Percentiles rank a stretch among this genome's conserved stretches.
Conservation (phyloP, 192 early-diverging fungal species). For the Coemansia sp. region DNA sequence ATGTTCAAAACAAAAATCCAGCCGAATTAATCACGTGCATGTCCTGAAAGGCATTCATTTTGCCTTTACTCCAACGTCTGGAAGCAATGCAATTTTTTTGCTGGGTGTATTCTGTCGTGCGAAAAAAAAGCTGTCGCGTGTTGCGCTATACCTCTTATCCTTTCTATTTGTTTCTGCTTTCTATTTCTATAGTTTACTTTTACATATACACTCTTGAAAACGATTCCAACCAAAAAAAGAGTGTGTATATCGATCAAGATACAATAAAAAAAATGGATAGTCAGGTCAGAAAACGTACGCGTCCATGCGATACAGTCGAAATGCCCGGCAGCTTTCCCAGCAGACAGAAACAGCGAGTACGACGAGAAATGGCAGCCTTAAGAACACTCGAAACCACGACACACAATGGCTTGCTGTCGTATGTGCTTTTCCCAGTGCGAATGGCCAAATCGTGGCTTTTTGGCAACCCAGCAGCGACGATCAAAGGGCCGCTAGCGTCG, state of each 20-base stretch:
- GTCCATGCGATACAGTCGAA: constrained; percentile 17
- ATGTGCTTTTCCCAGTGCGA: constrained; percentile 24
- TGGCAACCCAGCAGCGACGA: constrained; percentile 2
- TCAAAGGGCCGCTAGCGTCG: neutral
- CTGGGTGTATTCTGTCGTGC: too few species aligned
- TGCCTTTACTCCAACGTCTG: too few species aligned
- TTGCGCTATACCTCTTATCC: too few species aligned
- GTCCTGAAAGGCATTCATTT: too few species aligned
- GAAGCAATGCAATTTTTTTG: too few species aligned
- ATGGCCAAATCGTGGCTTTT: constrained; percentile 33
- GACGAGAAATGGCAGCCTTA: constrained; percentile 8
- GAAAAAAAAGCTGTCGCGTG: too few species aligned
- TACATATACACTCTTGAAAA: neutral
- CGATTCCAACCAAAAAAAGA: neutral
- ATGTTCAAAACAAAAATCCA: too few species aligned
- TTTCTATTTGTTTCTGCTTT: neutral
- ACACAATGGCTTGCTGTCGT: constrained; percentile 16
- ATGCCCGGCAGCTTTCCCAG: constrained; percentile 43
- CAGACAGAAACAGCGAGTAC: constrained; percentile 8
- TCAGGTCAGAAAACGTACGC: constrained; percentile 25
- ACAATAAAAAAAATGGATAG: neutral
- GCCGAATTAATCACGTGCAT: too few species aligned
- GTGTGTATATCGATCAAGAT: neutral
- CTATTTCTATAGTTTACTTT: neutral
- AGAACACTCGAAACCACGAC: neutral